Percentiles rank a stretch among this genome's conserved stretches.
Evolutionary conservation across 345 rosid genomes (phyloP).

Genomic region (Lumnitzera racemosa): DNA sequence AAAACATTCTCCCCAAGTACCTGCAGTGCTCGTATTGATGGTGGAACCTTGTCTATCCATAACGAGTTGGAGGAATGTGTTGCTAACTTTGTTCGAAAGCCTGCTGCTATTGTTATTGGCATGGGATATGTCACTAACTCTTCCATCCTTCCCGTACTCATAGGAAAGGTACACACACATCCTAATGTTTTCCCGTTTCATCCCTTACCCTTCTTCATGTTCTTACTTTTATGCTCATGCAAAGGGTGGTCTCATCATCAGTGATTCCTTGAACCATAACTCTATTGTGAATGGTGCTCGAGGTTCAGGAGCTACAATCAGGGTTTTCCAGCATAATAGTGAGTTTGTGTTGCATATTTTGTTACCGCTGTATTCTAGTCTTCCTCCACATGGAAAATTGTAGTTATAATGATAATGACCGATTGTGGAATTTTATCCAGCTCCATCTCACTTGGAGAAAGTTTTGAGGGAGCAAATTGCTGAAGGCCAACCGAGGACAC

Average conservation of each 20-base stretch:
- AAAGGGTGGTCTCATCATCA: conserved; percentile 82
- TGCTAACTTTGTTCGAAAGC: conserved; percentile 81
- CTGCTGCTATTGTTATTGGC: conserved; percentile 81
- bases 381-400: background rate
- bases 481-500: conserved; percentile 88
- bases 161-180: conserved; percentile 51
- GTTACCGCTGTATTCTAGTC: background rate
- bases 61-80: conserved; percentile 76
- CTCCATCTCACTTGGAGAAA: conserved; percentile 88
- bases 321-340: conserved; percentile 95
- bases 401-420: background rate
- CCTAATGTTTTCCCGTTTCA: background rate
- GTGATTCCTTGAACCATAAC: conserved; percentile 95
- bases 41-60: conserved; percentile 76
- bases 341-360: conserved; percentile 20
- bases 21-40: conserved; percentile 84
- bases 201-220: background rate
- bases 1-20: conserved; percentile 77
- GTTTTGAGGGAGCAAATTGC: conserved; percentile 92
- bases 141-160: conserved; percentile 77
- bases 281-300: conserved; percentile 96
- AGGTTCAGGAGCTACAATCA: conserved; percentile 90
- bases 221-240: background rate
- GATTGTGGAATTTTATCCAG: conserved; percentile 29
- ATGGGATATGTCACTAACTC: conserved; percentile 94